A percentile compares a stretch with the other conserved stretches of the same genome.
These are phyloP conservation scores for Botrytis fragariae DNA, from an alignment of 2,329 filamentous ascomycete species.

Conservation along the genomic window DNA sequence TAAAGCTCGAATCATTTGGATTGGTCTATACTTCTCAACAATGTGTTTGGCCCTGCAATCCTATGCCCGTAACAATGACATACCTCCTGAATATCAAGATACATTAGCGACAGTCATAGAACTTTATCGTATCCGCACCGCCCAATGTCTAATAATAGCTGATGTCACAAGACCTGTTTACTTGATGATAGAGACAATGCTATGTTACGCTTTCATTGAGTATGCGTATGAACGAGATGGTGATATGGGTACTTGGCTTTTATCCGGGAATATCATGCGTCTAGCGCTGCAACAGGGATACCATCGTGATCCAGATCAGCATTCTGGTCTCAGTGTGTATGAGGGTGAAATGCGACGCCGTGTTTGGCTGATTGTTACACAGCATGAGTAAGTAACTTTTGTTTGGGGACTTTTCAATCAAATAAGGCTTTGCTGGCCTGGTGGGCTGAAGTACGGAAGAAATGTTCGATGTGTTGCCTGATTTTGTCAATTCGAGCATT, in stretches of 20 bases:
- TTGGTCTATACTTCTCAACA: constrained; percentile 46
- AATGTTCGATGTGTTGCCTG: background rate
- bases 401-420: background rate
- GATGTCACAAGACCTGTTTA: constrained; percentile 49
- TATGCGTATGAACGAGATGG: constrained; percentile 44
- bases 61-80: constrained; percentile 46
- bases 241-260: constrained; percentile 55
- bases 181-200: constrained; percentile 50
- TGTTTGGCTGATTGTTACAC: constrained; percentile 52
- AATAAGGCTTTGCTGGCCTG: background rate
- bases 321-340: constrained; percentile 50
- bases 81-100: constrained; percentile 48
- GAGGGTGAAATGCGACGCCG: constrained; percentile 62
- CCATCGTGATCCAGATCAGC: constrained; percentile 54
- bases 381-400: constrained; percentile 48
- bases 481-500: background rate
- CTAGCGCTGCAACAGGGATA: constrained; percentile 58
- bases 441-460: background rate
- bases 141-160: constrained; percentile 50
- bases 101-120: constrained; percentile 47
- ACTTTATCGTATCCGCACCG: constrained; percentile 43
- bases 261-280: constrained; percentile 50
- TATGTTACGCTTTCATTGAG: constrained; percentile 46
- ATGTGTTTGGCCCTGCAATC: constrained; percentile 39
- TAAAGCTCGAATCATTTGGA: constrained; percentile 46